Evolutionary conservation across 2,329 filamentous ascomycete genomes (phyloP).

Genomic region (Phialophora verrucosa): DNA sequence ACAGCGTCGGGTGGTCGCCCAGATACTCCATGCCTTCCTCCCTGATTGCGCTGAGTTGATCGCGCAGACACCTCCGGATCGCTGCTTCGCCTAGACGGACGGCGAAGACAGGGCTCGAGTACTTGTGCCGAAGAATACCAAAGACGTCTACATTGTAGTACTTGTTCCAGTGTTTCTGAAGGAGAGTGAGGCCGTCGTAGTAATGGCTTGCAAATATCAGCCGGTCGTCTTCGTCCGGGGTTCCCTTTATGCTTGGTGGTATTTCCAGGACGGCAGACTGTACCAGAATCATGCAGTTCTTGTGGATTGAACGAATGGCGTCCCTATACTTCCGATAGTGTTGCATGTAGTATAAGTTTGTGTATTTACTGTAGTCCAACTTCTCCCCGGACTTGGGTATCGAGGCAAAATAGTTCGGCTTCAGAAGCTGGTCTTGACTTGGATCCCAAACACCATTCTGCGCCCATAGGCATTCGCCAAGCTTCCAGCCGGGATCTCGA

Average conservation of each 20-base stretch:
- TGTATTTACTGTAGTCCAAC: conserved; percentile 84
- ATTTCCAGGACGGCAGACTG: conserved; percentile 92
- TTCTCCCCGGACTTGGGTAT: conserved; percentile 74
- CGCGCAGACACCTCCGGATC: conserved; percentile 88
- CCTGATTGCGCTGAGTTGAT: conserved; percentile 81
- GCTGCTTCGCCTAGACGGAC: conserved; percentile 92
- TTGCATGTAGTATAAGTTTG: conserved; percentile 88
- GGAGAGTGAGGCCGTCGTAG: conserved; percentile 93
- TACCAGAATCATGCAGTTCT: conserved; percentile 83
- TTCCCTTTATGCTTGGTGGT: conserved; percentile 85
- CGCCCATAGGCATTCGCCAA: conserved; percentile 96
- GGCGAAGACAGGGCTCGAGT: conserved; percentile 85
- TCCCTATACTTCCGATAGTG: conserved; percentile 79
- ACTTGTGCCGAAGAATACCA: conserved; percentile 85
- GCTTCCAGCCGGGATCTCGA: conserved; percentile 82
- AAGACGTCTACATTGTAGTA: conserved; percentile 97
- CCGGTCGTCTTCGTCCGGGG: conserved; percentile 82
- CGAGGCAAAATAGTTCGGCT: conserved; percentile 86
- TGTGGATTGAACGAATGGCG: conserved; percentile 75
- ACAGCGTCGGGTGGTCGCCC: conserved; percentile 84
- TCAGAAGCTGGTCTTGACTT: conserved; percentile 73
- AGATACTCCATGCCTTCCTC: conserved; percentile 88
- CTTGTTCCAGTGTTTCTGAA: conserved; percentile 99
- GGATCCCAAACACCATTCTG: conserved; percentile 97
- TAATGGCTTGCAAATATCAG: conserved; percentile 95